Base-by-base conservation (phyloP, 805 yeast genomes). In the Geotrichum ghanense region DNA sequence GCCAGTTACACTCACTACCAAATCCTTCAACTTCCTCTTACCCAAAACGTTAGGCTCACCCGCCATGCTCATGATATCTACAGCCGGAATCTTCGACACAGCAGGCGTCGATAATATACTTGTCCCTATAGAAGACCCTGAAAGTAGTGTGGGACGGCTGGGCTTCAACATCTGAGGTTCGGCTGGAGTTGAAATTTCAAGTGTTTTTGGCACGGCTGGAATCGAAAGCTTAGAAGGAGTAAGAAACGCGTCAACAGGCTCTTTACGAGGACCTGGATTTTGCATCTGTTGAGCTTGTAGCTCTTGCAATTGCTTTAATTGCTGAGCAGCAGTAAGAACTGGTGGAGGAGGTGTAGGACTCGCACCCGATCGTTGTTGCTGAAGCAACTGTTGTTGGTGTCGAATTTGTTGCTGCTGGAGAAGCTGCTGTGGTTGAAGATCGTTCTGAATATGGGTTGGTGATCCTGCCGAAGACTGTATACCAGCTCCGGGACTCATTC, bases 1-100 rank as follows among this genome's bases (percentile, higher is more conserved):
- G 17, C 71, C 71, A 16, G 60, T 56, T 1, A 67, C 84, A 1
- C 85, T 78, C 58, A 79, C 77, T 4, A 92, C 92, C 50, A 92
- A 71, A 60, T 92, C 98, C 52, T 84, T 75, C 54, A 92, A 71
- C 62, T 92, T 92, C 45, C 98, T 72, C 63, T 92, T 92, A 35
- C 92, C 82, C 59, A 92, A 69, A 1, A 89, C 94, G 21, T 96
- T 57, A 49, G 66, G 37, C 37, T 31, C 37, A 5, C 37, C 37
- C 16, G 37, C 12, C 12, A 31, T 69, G 17, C 64, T 65, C 24
- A 79, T 85, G 53, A 86, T 69, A 57, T 88, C 96, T 59, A 83
- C 84, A 3, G 82, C 78, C 19, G 95, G 97, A 41, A 88, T 73
- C 52, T 79, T 81, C 44, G 78, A 68, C 45, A 81, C 58, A 0